Base-by-base conservation (phyloP, 441 rosid genomes). In the Jatropha multifida region DNA sequence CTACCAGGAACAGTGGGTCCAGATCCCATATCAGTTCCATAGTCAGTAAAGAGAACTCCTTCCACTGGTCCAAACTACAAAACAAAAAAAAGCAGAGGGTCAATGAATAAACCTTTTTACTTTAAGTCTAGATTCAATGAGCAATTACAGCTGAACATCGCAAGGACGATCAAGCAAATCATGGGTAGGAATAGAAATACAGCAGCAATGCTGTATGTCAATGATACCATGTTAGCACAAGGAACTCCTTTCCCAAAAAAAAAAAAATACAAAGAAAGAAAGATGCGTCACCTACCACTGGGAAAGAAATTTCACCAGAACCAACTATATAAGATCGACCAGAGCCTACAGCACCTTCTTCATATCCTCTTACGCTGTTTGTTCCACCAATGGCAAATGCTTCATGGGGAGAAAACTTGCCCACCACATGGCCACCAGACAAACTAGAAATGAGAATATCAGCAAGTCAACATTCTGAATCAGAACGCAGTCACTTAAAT, bases 321-420 rank as follows among this genome's bases (percentile, higher is more conserved):
- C 97, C 95, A 75, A 93, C 94, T 49, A 83, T 85, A 80, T 90
- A 93, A 48, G 99, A 93, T 79, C 92, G 88, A 74, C 94, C 99
- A 80, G 98, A 93, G 74, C 93, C 98, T 76, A 92, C 94, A 20
- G 97, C 96, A 49, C 97, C 99, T 82, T 95, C 99, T 86, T 95
- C 94, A 69, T 95, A 95, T 73, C 99, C 99, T 86, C 98, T 92
- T 60, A 95, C 95, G 52, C 94, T 93, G 80, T 92, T 95, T 76
- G 97, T 92, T 83, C 99, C 98, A 9, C 99, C 98, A 27, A 93
- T 90, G 66, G 89, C 89, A 71, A 92, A 95, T 54, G 99, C 98
- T 87, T 93, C 97, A 80, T 93, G 95, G 74, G 98, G 98, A 75
- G 94, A 85, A 80, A 93, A 95, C 74, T 88, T 93, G 63, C 97